Evolutionary conservation across 2,329 filamentous ascomycete species (phyloP).

Genomic region (Fusarium pilosicola): DNA sequence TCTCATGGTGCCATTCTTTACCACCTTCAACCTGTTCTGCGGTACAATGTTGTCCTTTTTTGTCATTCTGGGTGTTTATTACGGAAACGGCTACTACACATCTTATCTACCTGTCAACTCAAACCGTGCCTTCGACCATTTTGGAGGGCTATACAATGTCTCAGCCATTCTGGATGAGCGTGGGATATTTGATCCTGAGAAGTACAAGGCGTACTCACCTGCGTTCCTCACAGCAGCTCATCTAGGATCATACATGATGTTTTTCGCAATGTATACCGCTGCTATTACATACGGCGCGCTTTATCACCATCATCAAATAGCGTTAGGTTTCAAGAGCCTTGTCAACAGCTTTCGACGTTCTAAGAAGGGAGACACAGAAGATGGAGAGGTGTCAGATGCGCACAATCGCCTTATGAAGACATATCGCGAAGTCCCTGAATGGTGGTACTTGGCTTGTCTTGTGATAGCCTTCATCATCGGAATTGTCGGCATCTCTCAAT

Average conservation of each 20-base stretch:
- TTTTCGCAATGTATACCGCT: constrained; percentile 55
- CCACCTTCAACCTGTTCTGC: constrained; percentile 49
- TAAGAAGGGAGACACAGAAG: constrained; percentile 37
- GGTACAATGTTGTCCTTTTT: constrained; percentile 46
- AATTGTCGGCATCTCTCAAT: constrained; percentile 49
- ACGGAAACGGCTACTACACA: constrained; percentile 49
- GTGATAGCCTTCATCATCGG: constrained; percentile 48
- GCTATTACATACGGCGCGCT: constrained; percentile 53
- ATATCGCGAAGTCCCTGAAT: constrained; percentile 60
- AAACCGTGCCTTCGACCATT: constrained; percentile 53
- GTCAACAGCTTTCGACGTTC: constrained; percentile 41
- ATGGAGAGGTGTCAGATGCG: constrained; percentile 47
- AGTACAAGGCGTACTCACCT: constrained; percentile 55
- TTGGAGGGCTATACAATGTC: constrained; percentile 53
- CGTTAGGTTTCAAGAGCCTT: constrained; percentile 49
- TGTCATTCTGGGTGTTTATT: constrained; percentile 47
- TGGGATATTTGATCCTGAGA: constrained; percentile 50
- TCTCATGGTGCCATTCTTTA: constrained; percentile 52
- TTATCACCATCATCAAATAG: constrained; percentile 53
- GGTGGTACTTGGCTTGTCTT: constrained; percentile 56
- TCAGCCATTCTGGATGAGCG: constrained; percentile 46
- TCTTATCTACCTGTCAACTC: constrained; percentile 55
- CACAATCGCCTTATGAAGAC: constrained; percentile 59
- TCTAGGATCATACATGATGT: constrained; percentile 50
- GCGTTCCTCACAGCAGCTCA: constrained; percentile 53